These are phyloP conservation scores for Citrus cavaleriei DNA, from an alignment of 345 rosid genomes.

Conservation along the genomic window DNA sequence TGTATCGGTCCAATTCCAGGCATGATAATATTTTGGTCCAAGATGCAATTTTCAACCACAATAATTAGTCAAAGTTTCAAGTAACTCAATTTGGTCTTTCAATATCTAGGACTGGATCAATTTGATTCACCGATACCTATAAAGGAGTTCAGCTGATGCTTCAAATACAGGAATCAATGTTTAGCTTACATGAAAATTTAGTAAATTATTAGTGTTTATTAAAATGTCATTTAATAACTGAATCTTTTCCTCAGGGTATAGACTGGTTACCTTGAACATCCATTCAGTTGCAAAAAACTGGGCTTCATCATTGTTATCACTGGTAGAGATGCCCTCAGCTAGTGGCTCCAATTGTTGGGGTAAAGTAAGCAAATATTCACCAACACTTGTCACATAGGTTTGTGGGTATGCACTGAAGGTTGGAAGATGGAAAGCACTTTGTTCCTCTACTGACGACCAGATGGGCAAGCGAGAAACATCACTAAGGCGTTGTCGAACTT, in stretches of 20 bases:
- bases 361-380: slow-evolving; percentile 95
- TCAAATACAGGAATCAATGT: not conserved
- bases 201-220: not conserved
- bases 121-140: not conserved
- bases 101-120: not conserved
- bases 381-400: slow-evolving; percentile 80
- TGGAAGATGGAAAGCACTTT: slow-evolving; percentile 74
- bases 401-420: slow-evolving; percentile 96
- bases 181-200: not conserved
- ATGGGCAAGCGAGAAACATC: slow-evolving; percentile 79
- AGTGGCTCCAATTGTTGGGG: slow-evolving; percentile 98
- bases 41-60: not conserved
- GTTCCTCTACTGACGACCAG: slow-evolving; percentile 92
- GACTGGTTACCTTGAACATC: slow-evolving; percentile 90
- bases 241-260: not conserved
- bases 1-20: not conserved
- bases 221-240: not conserved
- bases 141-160: not conserved
- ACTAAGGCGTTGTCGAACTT: slow-evolving; percentile 85
- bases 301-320: slow-evolving; percentile 81
- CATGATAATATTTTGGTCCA: not conserved
- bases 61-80: not conserved
- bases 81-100: not conserved
- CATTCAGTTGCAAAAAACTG: slow-evolving; percentile 96
- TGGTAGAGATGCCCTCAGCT: slow-evolving; percentile 87